These are phyloP conservation scores for Esteya vermicola DNA, from an alignment of 2,329 filamentous ascomycete genomes.

Conservation along the genomic window DNA sequence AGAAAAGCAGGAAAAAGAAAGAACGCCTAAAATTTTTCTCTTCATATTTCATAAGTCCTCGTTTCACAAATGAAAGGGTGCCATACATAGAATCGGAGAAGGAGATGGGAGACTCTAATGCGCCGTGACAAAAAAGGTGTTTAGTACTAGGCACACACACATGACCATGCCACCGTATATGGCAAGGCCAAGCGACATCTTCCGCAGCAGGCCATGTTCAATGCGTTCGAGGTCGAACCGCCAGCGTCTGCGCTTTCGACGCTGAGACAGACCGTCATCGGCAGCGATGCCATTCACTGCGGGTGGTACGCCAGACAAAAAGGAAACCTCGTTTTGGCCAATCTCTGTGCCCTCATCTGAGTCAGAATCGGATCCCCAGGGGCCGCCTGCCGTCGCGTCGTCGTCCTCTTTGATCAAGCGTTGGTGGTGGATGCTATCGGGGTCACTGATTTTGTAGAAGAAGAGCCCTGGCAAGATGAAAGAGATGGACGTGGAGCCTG, in stretches of 20 bases:
- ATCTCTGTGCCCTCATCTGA: constrained; percentile 28
- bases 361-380: constrained; percentile 27
- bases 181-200: constrained; percentile 58
- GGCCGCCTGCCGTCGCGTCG: constrained; percentile 53
- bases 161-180: constrained; percentile 81
- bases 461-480: constrained; percentile 95
- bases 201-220: constrained; percentile 52
- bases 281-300: constrained; percentile 26
- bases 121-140: constrained; percentile 61
- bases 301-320: constrained; percentile 26
- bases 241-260: constrained; percentile 42
- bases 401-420: constrained; percentile 83
- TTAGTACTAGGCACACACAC: constrained; percentile 74
- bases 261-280: constrained; percentile 21
- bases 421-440: constrained; percentile 76
- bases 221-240: constrained; percentile 49
- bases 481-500: constrained; percentile 86
- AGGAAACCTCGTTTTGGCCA: constrained; percentile 15
- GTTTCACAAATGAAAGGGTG: too few species aligned
- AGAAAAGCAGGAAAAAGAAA: too few species aligned
- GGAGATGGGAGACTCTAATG: constrained; percentile 28
- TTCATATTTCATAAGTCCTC: too few species aligned
- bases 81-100: too few species aligned
- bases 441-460: constrained; percentile 95
- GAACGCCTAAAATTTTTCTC: too few species aligned